Base-by-base conservation (phyloP, 768 basidiomycete species). In the Calvatia gigantea region DNA sequence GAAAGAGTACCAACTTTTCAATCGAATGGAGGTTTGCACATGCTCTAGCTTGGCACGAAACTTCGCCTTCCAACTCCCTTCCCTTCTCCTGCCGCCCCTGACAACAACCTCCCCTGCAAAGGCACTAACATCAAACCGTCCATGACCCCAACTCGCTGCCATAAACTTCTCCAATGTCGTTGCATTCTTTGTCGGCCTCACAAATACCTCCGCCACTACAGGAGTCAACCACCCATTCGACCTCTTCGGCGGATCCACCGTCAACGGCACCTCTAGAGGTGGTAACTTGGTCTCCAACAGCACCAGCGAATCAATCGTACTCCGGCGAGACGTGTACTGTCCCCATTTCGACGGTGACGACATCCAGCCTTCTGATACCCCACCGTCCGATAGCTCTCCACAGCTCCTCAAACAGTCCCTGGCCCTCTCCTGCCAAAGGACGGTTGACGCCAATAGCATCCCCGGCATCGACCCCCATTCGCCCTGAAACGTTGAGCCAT, bases 351-450 rank as follows among this genome's bases (percentile, higher is more conserved):
- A 87, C 75, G 4, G 87, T 77, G 11, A 88, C 79, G 12, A 69
- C 73, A 58, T 81, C 79, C 50, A 92, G 61, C 11, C 65, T 69
- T 31, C 74, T 73, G 28, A 91, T 77, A 4, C 86, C 81, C 79
- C 87, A 85, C 31, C 86, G 76, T 2, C 88, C 89, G 15, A 90
- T 55, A 1, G 78, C 72, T 68, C 86, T 90, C 84, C 85, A 87
- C 28, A 82, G 56, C 42, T 68, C 69, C n/a, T 64, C 58, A 43
- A 83, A 56, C 5, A 82, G 35, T 28, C 73, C 72, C 53, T 88
- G 77, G 6, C 74, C 70, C 29, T 56, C 47, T 48, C 47, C 45
- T 2, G 17, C 21, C 7, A 68, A 61, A 27, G 72, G 69, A 9
- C 70, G 69, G 51, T 81, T 80, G 11, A 87, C 77, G 0, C 81